Evolutionary conservation across 2,329 filamentous ascomycete genomes (phyloP).

Genomic region (Lizonia empirigonia): DNA sequence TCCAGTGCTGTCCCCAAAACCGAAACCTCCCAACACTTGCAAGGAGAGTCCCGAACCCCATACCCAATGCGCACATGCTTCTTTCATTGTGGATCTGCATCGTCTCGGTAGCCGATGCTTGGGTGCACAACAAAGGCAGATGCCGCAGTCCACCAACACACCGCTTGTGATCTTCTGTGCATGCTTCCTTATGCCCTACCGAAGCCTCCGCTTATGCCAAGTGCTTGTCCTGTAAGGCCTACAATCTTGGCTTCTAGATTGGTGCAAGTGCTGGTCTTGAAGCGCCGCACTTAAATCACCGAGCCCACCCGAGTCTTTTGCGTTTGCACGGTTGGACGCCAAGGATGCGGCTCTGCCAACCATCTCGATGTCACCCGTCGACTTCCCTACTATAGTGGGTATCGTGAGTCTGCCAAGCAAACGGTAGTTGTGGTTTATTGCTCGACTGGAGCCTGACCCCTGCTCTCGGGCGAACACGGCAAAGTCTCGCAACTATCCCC

Average conservation of each 20-base stretch:
- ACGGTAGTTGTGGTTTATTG: background rate
- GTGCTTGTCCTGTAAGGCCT: slow-evolving; percentile 10
- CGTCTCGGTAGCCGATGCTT: background rate
- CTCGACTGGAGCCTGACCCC: background rate
- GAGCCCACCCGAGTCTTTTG: slow-evolving; percentile 12
- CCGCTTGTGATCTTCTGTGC: slow-evolving; percentile 11
- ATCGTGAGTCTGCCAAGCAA: slow-evolving; percentile 7
- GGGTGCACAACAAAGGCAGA: background rate
- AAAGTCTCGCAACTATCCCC: background rate
- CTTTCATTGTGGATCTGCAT: slow-evolving; percentile 4
- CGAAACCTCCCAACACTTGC: background rate
- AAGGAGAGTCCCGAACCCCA: slow-evolving; percentile 9
- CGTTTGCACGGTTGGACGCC: slow-evolving; percentile 2
- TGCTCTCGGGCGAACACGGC: slow-evolving; percentile 12
- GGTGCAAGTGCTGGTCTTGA: slow-evolving; percentile 1
- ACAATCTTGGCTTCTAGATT: slow-evolving; percentile 9
- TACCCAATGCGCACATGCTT: background rate
- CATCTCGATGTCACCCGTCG: background rate
- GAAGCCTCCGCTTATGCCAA: slow-evolving; percentile 7
- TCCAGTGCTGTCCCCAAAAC: background rate
- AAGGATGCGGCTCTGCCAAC: slow-evolving; percentile 14
- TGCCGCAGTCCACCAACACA: slow-evolving; percentile 4
- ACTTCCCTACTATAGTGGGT: background rate
- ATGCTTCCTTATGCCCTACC: slow-evolving; percentile 7
- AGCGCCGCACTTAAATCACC: slow-evolving; percentile 6